phyloP scores from a whole-genome alignment of 1,284 basidiomycete species.

The Paramarasmius palmivorus region DNA sequence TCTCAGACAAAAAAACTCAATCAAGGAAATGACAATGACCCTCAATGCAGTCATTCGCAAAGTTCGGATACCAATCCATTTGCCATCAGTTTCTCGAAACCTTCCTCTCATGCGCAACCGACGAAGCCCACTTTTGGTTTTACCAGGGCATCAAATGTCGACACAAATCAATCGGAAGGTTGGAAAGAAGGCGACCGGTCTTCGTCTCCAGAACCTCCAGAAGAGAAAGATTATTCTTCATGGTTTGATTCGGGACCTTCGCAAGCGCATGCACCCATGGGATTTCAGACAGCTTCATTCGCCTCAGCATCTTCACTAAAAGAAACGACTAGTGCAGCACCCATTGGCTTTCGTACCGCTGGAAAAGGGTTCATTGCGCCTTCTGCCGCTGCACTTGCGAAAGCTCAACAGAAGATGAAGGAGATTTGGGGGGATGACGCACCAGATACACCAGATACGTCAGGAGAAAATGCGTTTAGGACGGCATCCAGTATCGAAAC shows the following conservation, averaged over 20 bases:
- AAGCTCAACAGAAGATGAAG: slow-evolving; percentile 54
- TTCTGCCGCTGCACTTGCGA: slow-evolving; percentile 57
- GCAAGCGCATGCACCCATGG: slow-evolving; percentile 23
- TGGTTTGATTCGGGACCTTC: slow-evolving; percentile 52
- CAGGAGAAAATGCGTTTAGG: slow-evolving; percentile 23
- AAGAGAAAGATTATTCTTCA: slow-evolving; percentile 47
- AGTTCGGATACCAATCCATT: slow-evolving; percentile 16
- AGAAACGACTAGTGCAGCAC: not conserved
- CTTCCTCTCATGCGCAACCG: slow-evolving; percentile 15
- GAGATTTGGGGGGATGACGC: slow-evolving; percentile 53
- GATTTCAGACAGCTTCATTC: slow-evolving; percentile 34
- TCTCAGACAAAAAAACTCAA: slow-evolving; percentile 35
- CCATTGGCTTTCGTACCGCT: slow-evolving; percentile 20
- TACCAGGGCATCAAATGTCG: slow-evolving; percentile 20
- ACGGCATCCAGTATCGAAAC: slow-evolving; percentile 15
- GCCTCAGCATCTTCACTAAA: slow-evolving; percentile 8
- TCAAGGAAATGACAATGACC: not conserved
- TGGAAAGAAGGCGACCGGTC: slow-evolving; percentile 26
- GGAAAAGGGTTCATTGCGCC: slow-evolving; percentile 45
- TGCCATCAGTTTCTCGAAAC: slow-evolving; percentile 28
- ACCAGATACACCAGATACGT: slow-evolving; percentile 8
- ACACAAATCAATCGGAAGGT: slow-evolving; percentile 5
- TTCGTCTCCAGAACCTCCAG: slow-evolving; percentile 40
- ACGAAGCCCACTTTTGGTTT: slow-evolving; percentile 20
- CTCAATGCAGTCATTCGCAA: not conserved